Conservation (phyloP, 345 rosid species). For the Geranium brycei region DNA sequence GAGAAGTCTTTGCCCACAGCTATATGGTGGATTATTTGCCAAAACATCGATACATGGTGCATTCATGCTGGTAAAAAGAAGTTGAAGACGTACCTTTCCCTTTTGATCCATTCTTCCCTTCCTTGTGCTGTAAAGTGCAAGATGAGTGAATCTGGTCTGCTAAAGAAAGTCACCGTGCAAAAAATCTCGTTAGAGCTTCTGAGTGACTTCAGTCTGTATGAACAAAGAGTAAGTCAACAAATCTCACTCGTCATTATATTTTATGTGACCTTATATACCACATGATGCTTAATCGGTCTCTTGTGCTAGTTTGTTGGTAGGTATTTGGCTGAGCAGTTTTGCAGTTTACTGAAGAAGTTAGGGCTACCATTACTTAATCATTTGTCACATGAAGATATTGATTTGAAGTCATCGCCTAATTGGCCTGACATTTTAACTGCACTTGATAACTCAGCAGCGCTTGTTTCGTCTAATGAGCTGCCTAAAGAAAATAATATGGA, state of each 20-base stretch:
- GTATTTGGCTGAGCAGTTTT: conserved; percentile 54
- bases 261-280: neutral
- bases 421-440: conserved; percentile 48
- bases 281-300: conserved; percentile 14
- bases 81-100: conserved; percentile 52
- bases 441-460: conserved; percentile 27
- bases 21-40: conserved; percentile 64
- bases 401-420: conserved; percentile 33
- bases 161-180: conserved; percentile 24
- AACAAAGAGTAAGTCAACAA: conserved; percentile 47
- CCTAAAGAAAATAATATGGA: conserved; percentile 19
- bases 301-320: conserved; percentile 76
- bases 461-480: conserved; percentile 16
- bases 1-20: conserved; percentile 47
- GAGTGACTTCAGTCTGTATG: conserved; percentile 46
- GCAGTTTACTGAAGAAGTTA: conserved; percentile 38
- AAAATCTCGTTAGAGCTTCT: conserved; percentile 57
- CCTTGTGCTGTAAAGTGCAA: conserved; percentile 20
- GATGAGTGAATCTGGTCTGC: conserved; percentile 20
- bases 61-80: conserved; percentile 43
- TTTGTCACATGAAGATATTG: conserved; percentile 19
- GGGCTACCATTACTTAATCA: conserved; percentile 20
- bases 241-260: conserved; percentile 1
- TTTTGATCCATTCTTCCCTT: conserved; percentile 38
- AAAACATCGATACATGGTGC: conserved; percentile 71